Evolutionary conservation across 2,329 filamentous ascomycete genomes (phyloP).

Genomic region (Penicillium expansum): DNA sequence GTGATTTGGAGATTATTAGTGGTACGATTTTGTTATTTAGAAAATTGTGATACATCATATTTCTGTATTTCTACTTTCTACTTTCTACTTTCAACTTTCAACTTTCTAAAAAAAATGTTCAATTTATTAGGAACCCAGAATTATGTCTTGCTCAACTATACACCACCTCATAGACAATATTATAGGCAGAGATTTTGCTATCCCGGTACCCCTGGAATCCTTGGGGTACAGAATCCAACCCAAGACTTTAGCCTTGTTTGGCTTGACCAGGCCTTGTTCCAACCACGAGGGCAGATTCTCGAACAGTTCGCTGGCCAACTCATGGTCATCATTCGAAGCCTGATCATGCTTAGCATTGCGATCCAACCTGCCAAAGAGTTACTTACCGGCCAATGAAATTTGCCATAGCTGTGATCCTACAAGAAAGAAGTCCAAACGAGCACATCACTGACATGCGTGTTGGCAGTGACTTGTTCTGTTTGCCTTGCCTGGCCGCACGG

Average conservation of each 20-base stretch:
- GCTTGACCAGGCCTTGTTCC: conserved; percentile 33
- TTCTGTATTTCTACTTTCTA: background rate
- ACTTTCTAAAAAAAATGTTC: background rate
- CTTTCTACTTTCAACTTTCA: no score
- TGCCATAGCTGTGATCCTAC: background rate
- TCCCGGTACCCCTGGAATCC: conserved; percentile 43
- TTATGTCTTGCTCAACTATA: background rate
- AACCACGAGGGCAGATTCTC: conserved; percentile 31
- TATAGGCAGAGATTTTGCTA: conserved; percentile 41
- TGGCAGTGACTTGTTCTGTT: background rate
- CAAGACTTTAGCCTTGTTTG: conserved; percentile 27
- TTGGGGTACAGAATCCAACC: conserved; percentile 33
- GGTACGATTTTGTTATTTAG: background rate
- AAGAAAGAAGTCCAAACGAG: background rate
- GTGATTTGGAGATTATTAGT: background rate
- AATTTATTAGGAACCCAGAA: background rate
- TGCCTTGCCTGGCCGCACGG: background rate
- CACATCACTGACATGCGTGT: background rate
- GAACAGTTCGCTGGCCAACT: no score
- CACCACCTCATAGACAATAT: conserved; percentile 39
- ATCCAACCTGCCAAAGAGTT: no score
- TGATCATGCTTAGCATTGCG: no score
- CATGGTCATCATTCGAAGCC: no score
- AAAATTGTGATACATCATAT: background rate
- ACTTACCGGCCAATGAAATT: background rate